Conservation (phyloP, 306 rosid species). For the Oemleria cerasiformis region DNA sequence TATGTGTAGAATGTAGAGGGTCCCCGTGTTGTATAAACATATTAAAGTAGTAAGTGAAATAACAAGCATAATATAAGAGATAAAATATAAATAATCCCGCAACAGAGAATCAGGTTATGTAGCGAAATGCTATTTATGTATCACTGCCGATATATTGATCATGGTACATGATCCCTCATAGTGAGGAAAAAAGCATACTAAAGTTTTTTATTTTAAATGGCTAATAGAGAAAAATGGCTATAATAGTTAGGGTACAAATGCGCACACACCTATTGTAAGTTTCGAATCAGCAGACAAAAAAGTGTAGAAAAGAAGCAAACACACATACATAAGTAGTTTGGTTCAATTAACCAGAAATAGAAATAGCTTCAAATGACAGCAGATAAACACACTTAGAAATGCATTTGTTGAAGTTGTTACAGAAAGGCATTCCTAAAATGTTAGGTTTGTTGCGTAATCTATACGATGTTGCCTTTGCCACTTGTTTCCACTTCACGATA, state of each 20-base stretch:
- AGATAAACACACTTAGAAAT: not conserved
- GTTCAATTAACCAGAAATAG: not conserved
- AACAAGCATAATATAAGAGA: not conserved
- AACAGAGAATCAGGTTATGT: not conserved
- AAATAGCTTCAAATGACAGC: not conserved
- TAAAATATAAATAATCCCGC: not conserved
- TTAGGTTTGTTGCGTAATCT: not conserved
- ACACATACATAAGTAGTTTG: not conserved
- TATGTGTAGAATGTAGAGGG: not conserved
- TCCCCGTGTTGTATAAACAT: not conserved
- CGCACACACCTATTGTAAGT: not conserved
- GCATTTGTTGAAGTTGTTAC: not conserved
- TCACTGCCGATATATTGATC: conserved; percentile 1
- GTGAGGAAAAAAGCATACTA: not conserved
- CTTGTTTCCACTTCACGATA: not conserved
- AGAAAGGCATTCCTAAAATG: not conserved
- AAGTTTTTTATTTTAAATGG: not conserved
- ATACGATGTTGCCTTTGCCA: not conserved
- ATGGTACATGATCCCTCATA: not conserved
- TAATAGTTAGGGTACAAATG: not conserved
- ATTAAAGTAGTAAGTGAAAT: not conserved
- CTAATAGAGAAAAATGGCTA: not conserved
- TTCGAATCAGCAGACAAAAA: not conserved
- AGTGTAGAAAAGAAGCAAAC: not conserved
- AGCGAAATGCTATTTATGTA: not conserved